These are phyloP conservation scores for Murraya koenigii DNA, from an alignment of 345 rosid genomes.

Conservation along the genomic window DNA sequence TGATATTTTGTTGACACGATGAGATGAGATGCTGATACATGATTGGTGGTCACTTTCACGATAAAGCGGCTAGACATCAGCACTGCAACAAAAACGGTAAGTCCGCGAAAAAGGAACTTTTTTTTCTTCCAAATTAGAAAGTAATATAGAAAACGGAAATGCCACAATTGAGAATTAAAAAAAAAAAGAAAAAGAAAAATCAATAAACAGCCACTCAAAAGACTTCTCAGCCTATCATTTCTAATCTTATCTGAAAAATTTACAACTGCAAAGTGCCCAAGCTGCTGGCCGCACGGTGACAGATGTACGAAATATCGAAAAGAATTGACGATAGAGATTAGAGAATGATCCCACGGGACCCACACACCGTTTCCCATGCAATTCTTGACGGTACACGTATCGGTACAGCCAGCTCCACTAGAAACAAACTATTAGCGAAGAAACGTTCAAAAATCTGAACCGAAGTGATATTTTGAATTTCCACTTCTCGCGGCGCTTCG, in stretches of 20 bases:
- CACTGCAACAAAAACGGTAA: background rate
- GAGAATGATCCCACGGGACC: slow-evolving; percentile 29
- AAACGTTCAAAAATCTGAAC: background rate
- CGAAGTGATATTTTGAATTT: background rate
- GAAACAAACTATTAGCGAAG: background rate
- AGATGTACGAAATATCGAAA: no score
- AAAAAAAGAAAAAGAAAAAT: no score
- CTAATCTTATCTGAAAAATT: background rate
- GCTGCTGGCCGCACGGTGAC: no score
- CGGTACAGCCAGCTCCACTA: background rate
- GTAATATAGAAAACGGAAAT: no score
- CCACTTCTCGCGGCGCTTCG: slow-evolving; percentile 14
- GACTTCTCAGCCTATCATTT: background rate
- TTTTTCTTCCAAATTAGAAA: no score
- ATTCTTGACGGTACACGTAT: slow-evolving; percentile 48
- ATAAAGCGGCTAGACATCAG: background rate
- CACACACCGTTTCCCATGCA: slow-evolving; percentile 35
- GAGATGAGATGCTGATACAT: background rate
- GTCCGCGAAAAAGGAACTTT: background rate
- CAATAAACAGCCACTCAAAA: no score
- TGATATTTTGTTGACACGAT: background rate
- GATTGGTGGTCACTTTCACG: background rate
- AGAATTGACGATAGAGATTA: slow-evolving; percentile 16
- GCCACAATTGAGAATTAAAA: no score
- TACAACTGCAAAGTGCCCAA: no score